Evolutionary conservation across 345 rosid genomes (phyloP).

Genomic region (Microthlaspi erraticum): DNA sequence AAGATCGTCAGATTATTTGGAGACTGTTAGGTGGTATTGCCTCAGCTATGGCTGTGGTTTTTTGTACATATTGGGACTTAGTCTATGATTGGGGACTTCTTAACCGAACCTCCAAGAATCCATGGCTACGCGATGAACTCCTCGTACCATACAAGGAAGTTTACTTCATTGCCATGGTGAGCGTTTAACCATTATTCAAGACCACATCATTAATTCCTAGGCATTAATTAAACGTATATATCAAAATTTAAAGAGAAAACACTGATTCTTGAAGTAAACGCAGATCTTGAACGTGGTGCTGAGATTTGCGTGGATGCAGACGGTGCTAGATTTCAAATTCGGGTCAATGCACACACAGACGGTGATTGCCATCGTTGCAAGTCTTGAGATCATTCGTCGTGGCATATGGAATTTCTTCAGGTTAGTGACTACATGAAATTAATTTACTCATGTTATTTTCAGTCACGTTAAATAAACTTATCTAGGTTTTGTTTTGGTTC

Average conservation of each 20-base stretch:
- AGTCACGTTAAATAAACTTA: neutral
- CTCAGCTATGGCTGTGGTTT: constrained; percentile 57
- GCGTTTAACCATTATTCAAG: neutral
- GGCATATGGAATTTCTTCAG: constrained; percentile 91
- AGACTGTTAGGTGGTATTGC: constrained; percentile 50
- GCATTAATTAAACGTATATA: neutral
- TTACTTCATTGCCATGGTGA: constrained; percentile 76
- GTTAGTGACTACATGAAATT: constrained; percentile 33
- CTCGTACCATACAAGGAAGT: constrained; percentile 53
- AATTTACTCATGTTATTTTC: neutral
- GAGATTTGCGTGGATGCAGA: constrained; percentile 78
- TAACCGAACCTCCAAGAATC: constrained; percentile 56
- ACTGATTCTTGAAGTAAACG: constrained; percentile 9
- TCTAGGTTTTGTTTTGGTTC: constrained; percentile 21
- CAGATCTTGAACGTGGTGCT: constrained; percentile 68
- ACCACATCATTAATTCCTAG: constrained; percentile 1
- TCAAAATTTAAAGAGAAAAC: neutral
- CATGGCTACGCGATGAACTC: constrained; percentile 78
- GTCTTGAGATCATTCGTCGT: constrained; percentile 78
- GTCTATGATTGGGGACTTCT: constrained; percentile 83
- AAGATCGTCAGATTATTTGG: constrained; percentile 44
- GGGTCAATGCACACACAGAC: constrained; percentile 55
- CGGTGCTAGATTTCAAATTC: constrained; percentile 53
- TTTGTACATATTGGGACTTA: constrained; percentile 69
- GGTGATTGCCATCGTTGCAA: constrained; percentile 55